Percentiles rank a stretch among this genome's conserved stretches.
These are phyloP conservation scores for Stagonosporopsis cucurbitacearum DNA, from an alignment of 2,329 filamentous ascomycete species.

Conservation along the genomic window DNA sequence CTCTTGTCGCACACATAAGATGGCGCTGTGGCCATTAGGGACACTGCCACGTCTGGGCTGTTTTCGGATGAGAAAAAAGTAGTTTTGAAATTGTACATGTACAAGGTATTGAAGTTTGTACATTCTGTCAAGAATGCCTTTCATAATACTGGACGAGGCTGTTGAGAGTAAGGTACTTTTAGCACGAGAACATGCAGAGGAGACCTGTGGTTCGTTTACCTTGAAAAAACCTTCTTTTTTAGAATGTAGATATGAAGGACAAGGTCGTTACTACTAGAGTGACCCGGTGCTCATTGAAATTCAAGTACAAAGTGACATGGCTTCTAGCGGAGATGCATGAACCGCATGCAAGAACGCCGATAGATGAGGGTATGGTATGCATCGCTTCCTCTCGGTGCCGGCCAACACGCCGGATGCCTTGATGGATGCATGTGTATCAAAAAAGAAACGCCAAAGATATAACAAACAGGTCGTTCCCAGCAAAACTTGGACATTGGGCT, in stretches of 20 bases:
- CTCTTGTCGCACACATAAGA: neutral
- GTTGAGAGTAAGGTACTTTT: neutral
- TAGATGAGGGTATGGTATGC: constrained; percentile 19
- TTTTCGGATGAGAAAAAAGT: neutral
- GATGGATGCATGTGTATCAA: constrained; percentile 3
- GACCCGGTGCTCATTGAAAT: no score
- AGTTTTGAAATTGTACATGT: neutral
- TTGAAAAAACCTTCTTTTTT: neutral
- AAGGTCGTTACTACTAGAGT: neutral
- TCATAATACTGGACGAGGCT: neutral
- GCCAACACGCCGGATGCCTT: constrained; percentile 6
- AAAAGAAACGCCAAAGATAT: constrained; percentile 3
- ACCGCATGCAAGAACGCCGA: constrained; percentile 19
- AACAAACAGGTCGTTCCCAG: constrained; percentile 13
- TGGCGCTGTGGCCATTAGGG: neutral
- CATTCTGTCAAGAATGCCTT: neutral
- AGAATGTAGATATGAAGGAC: neutral
- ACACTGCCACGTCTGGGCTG: neutral
- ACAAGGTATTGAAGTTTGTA: neutral
- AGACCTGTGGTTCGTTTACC: neutral
- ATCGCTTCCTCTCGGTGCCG: constrained; percentile 9
- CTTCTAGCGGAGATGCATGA: constrained; percentile 2
- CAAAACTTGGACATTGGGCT: neutral
- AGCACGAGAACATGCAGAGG: neutral
- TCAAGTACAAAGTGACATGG: neutral